Conservation (phyloP, 352 stramenopile species). For the Pythium volutum region DNA sequence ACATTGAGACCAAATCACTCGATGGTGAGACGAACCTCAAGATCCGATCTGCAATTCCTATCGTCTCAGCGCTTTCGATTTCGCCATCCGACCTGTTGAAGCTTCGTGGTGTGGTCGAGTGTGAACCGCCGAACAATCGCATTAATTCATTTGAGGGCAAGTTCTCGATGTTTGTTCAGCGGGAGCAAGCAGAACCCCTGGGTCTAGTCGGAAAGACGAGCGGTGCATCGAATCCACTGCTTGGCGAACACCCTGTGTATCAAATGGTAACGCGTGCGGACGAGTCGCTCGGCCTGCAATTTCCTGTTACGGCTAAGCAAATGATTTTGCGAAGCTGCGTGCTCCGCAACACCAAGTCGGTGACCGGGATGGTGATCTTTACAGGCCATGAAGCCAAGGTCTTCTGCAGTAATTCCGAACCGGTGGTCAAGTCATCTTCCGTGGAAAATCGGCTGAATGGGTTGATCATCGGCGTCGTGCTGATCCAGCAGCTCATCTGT, state of each 20-base stretch:
- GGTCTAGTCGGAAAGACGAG: conserved; percentile 22
- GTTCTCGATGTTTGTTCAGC: conserved; percentile 43
- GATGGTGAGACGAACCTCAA: conserved; percentile 86
- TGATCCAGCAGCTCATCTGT: conserved; percentile 76
- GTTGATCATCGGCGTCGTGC: conserved; percentile 70
- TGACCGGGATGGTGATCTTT: conserved; percentile 88
- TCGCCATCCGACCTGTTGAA: conserved; percentile 29
- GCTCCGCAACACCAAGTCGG: conserved; percentile 81
- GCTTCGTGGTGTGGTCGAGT: conserved; percentile 61
- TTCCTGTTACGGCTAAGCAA: conserved; percentile 82
- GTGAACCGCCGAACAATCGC: conserved; percentile 78
- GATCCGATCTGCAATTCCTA: conserved; percentile 67
- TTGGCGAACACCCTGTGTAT: conserved; percentile 16
- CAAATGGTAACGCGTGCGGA: conserved; percentile 35
- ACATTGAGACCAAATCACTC: conserved; percentile 84
- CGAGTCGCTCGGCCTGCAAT: conserved; percentile 32
- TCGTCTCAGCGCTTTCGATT: conserved; percentile 36
- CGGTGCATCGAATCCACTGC: neutral
- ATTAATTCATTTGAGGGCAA: conserved; percentile 84
- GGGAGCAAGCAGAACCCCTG: conserved; percentile 33
- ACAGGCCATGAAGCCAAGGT: conserved; percentile 86
- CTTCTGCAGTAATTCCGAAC: conserved; percentile 78
- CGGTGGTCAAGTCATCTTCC: conserved; percentile 73
- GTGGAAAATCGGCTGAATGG: conserved; percentile 70
- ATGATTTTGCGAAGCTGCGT: conserved; percentile 89